Percentiles rank a stretch among this genome's conserved stretches.
Conservation (phyloP, 208 protist genomes). For the Jaenimonas drosophilae region DNA sequence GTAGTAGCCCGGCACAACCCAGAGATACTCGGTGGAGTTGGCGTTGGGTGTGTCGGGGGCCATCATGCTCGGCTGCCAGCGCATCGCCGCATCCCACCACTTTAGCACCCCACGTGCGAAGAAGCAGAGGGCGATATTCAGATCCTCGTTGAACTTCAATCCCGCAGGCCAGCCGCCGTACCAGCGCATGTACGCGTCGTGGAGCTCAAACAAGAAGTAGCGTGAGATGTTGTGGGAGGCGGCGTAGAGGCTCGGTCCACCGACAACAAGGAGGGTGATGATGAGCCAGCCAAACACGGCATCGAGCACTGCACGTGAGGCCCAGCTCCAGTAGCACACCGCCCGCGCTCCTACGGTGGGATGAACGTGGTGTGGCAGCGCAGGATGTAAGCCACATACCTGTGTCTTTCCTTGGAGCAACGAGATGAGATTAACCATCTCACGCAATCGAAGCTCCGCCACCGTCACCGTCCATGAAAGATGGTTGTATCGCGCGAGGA, state of each 20-base stretch:
- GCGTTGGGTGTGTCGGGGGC: conserved; percentile 1
- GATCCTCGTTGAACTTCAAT: conserved; percentile 91
- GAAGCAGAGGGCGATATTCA: conserved; percentile 81
- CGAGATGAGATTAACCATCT: conserved; percentile 54
- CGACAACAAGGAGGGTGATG: conserved; percentile 29
- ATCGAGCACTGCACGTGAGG: conserved; percentile 55
- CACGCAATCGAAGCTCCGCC: conserved; percentile 38
- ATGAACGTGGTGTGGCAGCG: conserved; percentile 43
- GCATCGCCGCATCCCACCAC: conserved; percentile 48
- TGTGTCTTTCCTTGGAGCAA: conserved; percentile 29
- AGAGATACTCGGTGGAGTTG: conserved; percentile 30
- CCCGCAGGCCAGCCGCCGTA: conserved; percentile 90
- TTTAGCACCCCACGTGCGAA: conserved; percentile 62
- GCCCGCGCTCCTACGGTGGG: conserved; percentile 9
- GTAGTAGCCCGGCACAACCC: conserved; percentile 41
- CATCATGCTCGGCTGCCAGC: neutral
- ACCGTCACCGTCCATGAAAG: conserved; percentile 25
- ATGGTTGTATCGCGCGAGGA: conserved; percentile 15
- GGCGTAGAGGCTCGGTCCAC: conserved; percentile 28
- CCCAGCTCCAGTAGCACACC: conserved; percentile 52
- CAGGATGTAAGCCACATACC: conserved; percentile 71
- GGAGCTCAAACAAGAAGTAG: conserved; percentile 56
- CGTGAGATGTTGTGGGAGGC: conserved; percentile 26
- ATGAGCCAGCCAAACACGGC: conserved; percentile 42
- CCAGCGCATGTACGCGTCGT: conserved; percentile 87